Evolutionary conservation across 306 rosid genomes (phyloP), one percentile per base, ranked within the genome.

Genomic region (Inga oerstediana): DNA sequence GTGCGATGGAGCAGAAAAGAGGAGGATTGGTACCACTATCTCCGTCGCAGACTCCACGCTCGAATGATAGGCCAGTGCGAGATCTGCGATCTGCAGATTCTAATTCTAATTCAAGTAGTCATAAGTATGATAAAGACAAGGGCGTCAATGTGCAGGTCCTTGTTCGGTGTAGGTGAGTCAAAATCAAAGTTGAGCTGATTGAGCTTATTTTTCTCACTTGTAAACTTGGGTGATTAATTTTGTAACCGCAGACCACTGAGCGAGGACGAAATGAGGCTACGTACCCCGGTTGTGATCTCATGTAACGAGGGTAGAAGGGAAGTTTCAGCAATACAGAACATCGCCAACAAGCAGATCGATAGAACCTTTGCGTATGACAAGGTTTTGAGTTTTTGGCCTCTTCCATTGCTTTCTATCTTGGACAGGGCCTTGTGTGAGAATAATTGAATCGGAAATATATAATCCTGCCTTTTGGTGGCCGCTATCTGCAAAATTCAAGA

Each of bases 271-370:
- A 66, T 56, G 89, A 89, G 92, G 79, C 66, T 94, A 68, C 95
- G 94, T 72, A 97, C 99, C 14, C 99, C 99, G 2, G 97, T 92
- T 67, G 99, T 97, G 87, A 88, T 97, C 83, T 89, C 99, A 43
- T 97, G 99, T 78, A 85, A 90, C 79, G 99, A 97, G 61, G 83
- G 81, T 45, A 87, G 97, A 84, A 88, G 90, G 80, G 99, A 97
- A 77, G 97, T 97, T 79, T 87, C 83, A 15, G 99, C 99, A 44
- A 78, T 97, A 30, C 99, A 97, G 92, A 91, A 32, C 83, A 94
- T 97, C 77, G 99, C 99, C 81, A 97, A 97, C 86, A 97, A 97
- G 91, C 99, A 97, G 91, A 97, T 97, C 88, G 99, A 97, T 88
- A 90, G 97, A 90, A 92, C 97, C 61, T 97, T 97, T 72, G 88